Evolutionary conservation across 1,284 basidiomycete genomes (phyloP).

Genomic region (Moesziomyces antarcticus): DNA sequence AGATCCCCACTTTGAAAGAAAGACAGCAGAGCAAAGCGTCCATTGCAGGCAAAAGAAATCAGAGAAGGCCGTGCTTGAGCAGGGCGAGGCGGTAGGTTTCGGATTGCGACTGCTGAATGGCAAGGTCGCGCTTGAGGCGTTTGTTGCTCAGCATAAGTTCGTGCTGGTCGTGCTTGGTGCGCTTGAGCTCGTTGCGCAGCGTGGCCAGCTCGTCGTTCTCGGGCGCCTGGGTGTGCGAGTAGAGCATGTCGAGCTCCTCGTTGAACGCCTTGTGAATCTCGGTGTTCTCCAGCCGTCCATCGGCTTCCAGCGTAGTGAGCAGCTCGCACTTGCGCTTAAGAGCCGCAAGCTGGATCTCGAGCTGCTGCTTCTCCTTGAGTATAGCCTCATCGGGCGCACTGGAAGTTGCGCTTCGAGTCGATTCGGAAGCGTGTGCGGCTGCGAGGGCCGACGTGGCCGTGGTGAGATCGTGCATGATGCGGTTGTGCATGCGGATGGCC

Average conservation of each 20-base stretch:
- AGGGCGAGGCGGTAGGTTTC: slow-evolving; percentile 23
- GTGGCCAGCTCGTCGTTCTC: slow-evolving; percentile 50
- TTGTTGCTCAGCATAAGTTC: slow-evolving; percentile 46
- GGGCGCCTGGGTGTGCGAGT: slow-evolving; percentile 59
- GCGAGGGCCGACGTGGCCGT: slow-evolving; percentile 6
- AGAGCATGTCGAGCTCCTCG: slow-evolving; percentile 64
- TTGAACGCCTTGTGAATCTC: slow-evolving; percentile 67
- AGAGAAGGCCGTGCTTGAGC: slow-evolving; percentile 37
- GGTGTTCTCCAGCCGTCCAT: slow-evolving; percentile 64
- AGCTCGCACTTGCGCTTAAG: slow-evolving; percentile 56
- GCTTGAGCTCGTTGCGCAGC: slow-evolving; percentile 51
- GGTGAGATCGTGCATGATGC: slow-evolving; percentile 31
- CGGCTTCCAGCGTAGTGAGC: slow-evolving; percentile 60
- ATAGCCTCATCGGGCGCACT: background rate
- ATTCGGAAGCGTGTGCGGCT: background rate
- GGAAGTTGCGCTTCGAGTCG: background rate
- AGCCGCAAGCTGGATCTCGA: slow-evolving; percentile 45
- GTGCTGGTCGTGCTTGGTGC: slow-evolving; percentile 49
- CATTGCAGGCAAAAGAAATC: background rate
- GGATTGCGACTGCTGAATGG: slow-evolving; percentile 25
- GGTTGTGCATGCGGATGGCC: slow-evolving; percentile 41
- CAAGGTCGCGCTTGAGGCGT: slow-evolving; percentile 35
- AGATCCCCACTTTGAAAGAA: background rate
- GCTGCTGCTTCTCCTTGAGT: slow-evolving; percentile 20
- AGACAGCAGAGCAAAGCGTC: background rate